Percentiles rank a stretch among this genome's conserved stretches.
phyloP scores from a whole-genome alignment of 2,329 filamentous ascomycete genomes.

The Truncatella angustata region DNA sequence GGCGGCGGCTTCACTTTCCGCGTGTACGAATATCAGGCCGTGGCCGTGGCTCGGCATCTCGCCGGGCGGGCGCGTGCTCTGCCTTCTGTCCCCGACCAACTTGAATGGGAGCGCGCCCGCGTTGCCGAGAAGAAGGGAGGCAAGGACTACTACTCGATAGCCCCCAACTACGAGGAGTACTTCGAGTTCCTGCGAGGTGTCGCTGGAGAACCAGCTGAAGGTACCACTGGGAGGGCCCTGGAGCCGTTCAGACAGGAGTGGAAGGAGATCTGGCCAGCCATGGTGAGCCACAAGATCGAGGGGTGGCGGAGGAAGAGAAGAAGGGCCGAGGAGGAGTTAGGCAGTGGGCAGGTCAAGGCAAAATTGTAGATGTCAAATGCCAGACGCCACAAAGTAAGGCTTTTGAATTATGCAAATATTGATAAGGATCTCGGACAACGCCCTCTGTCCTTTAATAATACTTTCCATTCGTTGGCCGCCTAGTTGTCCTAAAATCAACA shows the following conservation, averaged over 20 bases:
- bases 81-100: slow-evolving; percentile 26
- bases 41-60: slow-evolving; percentile 33
- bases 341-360: slow-evolving; percentile 13
- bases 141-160: slow-evolving; percentile 29
- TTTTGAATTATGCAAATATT: too few species aligned
- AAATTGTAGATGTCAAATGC: slow-evolving; percentile 14
- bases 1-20: slow-evolving; percentile 36
- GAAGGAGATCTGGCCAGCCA: slow-evolving; percentile 30
- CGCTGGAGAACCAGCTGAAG: slow-evolving; percentile 38
- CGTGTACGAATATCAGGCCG: slow-evolving; percentile 37
- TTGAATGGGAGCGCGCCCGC: slow-evolving; percentile 29
- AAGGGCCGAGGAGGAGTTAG: slow-evolving; percentile 23
- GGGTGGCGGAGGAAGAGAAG: slow-evolving; percentile 26
- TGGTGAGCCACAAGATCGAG: slow-evolving; percentile 26
- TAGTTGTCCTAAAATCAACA: too few species aligned
- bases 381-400: neutral
- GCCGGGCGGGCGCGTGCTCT: slow-evolving; percentile 27
- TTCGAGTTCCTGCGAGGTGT: slow-evolving; percentile 38
- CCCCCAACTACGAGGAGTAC: slow-evolving; percentile 33
- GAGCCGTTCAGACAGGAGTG: slow-evolving; percentile 40
- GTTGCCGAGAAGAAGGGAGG: slow-evolving; percentile 27
- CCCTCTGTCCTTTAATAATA: too few species aligned
- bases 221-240: slow-evolving; percentile 35
- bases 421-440: too few species aligned
- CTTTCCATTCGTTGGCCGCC: too few species aligned